Base-by-base conservation (phyloP, 805 yeast genomes). In the Saturnispora galanensis region DNA sequence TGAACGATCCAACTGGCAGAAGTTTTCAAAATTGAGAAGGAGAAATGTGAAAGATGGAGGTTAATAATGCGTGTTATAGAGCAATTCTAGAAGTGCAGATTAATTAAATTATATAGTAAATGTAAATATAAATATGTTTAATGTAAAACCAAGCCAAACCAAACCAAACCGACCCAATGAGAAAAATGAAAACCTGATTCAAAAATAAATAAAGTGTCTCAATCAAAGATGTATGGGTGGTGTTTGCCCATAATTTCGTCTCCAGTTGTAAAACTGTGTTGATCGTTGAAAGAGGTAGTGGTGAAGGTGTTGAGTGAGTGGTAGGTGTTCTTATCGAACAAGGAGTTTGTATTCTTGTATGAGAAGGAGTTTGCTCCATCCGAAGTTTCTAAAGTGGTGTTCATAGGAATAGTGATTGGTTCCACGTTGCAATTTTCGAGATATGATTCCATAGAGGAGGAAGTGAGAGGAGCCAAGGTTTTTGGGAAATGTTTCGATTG, bases 391-490 rank as follows among this genome's bases (percentile, higher is more conserved):
- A 10, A n/a, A 16, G 8, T 16, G n/a, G 35, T 34, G 30, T 31
- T 30, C 4, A 32, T 15, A 32, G 50, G 52, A 32, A 50, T 50
- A 21, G 47, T 43, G 34, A 50, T 47, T 35, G 52, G 52, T 11
- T 45, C 45, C 7, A 50, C 47, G 38, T 41, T 50, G 29, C 48
- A 41, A 33, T 35, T 40, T 16, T 28, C 31, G 11, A 44, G 30
- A 37, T 11, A 10, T 29, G 16, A 31, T 21, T 21, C 26, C 16
- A 16, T 26, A 15, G 37, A 5, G 12, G n/a, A 12, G 18, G 31
- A 26, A 26, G 32, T 30, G 34, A 28, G 30, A 15, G 31, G 30
- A 16, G 15, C n/a, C 17, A 17, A 21, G 15, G 17, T 32, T 32
- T 32, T 17, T 12, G 35, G 41, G 12, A 35, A 41, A 30, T 28